Evolutionary conservation across 2,329 filamentous ascomycete species (phyloP).

Genomic region (Chrysoporthe cubensis): DNA sequence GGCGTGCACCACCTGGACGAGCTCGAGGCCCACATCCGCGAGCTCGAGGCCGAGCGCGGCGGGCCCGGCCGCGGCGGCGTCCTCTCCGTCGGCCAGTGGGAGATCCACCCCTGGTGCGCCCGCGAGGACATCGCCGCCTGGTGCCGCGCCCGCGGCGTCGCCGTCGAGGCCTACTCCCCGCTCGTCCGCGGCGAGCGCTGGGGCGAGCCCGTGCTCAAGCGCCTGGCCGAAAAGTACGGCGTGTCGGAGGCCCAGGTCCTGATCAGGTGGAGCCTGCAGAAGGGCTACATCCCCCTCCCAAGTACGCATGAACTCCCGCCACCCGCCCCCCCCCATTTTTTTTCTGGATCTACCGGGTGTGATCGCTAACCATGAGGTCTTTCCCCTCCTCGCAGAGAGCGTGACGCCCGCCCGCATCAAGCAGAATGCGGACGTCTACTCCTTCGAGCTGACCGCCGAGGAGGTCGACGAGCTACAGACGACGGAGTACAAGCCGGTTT

Average conservation of each 20-base stretch:
- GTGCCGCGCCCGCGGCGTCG: constrained; percentile 67
- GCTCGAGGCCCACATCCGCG: constrained; percentile 60
- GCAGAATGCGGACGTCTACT: constrained; percentile 62
- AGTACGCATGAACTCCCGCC: constrained; percentile 1
- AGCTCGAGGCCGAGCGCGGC: constrained; percentile 64
- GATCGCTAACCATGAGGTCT: neutral
- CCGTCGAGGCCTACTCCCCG: constrained; percentile 67
- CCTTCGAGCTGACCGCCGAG: constrained; percentile 58
- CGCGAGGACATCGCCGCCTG: constrained; percentile 80
- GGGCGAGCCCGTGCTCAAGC: constrained; percentile 67
- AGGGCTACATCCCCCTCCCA: constrained; percentile 72
- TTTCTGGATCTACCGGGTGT: no score
- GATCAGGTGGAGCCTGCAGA: constrained; percentile 81
- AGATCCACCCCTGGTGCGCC: constrained; percentile 87
- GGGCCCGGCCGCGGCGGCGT: constrained; percentile 69
- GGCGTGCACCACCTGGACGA: constrained; percentile 66
- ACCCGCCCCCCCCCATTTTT: neutral
- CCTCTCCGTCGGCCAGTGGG: constrained; percentile 84
- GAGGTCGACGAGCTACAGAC: constrained; percentile 56
- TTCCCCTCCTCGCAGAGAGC: constrained; percentile 56
- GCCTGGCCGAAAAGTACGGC: constrained; percentile 70
- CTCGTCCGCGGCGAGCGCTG: constrained; percentile 71
- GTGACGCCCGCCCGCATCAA: constrained; percentile 68
- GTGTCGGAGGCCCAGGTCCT: constrained; percentile 79
- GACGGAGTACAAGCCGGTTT: constrained; percentile 55